These are phyloP conservation scores for Ophiocordyceps camponoti-saundersi DNA, from an alignment of 2,329 filamentous ascomycete genomes.

Conservation along the genomic window DNA sequence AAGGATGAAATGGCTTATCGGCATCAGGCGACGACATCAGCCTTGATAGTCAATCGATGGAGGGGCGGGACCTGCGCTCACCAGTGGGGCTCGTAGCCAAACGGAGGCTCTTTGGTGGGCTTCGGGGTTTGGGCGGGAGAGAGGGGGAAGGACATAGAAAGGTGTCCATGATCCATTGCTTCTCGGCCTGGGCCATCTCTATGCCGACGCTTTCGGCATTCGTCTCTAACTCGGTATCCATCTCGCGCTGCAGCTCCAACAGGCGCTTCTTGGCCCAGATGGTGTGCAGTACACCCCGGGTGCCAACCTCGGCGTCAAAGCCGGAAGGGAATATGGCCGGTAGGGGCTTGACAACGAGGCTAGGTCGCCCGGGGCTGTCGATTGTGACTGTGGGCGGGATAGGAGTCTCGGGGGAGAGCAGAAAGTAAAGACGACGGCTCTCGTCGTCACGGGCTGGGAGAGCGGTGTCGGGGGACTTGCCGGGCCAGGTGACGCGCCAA, in stretches of 20 bases:
- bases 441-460: constrained; percentile 38
- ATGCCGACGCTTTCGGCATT: constrained; percentile 73
- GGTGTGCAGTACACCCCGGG: constrained; percentile 72
- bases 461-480: constrained; percentile 45
- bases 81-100: constrained; percentile 57
- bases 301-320: constrained; percentile 52
- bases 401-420: constrained; percentile 54
- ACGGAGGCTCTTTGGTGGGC: constrained; percentile 66
- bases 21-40: constrained; percentile 15
- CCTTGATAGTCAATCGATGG: constrained; percentile 4
- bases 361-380: constrained; percentile 20
- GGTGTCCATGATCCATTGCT: constrained; percentile 68
- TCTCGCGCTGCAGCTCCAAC: constrained; percentile 59
- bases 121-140: constrained; percentile 17
- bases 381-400: constrained; percentile 61
- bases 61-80: constrained; percentile 8
- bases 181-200: constrained; percentile 70
- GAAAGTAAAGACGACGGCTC: constrained; percentile 56
- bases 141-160: constrained; percentile 27
- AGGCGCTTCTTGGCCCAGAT: constrained; percentile 79
- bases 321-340: constrained; percentile 75
- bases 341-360: constrained; percentile 54
- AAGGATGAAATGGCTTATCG: constrained; percentile 12
- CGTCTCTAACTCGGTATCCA: constrained; percentile 50
- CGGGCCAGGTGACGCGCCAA: constrained; percentile 68